These are phyloP conservation scores for Diaporthe capsici DNA, from an alignment of 2,329 filamentous ascomycete genomes.

Conservation along the genomic window DNA sequence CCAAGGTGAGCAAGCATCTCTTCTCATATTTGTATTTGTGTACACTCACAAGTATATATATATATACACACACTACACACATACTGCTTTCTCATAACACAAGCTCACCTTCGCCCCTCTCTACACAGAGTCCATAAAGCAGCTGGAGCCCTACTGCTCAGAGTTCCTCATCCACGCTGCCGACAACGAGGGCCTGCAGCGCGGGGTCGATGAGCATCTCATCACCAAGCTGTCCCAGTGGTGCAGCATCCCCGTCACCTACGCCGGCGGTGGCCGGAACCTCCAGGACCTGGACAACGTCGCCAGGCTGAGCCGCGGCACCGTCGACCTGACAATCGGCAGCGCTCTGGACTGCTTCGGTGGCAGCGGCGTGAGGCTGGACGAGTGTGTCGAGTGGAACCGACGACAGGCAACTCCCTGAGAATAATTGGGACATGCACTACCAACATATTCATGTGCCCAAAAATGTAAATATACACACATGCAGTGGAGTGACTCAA, in stretches of 20 bases:
- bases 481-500: background rate
- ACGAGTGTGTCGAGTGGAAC: constrained; percentile 94
- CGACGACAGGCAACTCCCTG: constrained; percentile 54
- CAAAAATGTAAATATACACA: background rate
- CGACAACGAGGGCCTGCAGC: constrained; percentile 94
- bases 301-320: constrained; percentile 81
- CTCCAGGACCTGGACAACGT: constrained; percentile 88
- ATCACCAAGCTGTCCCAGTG: constrained; percentile 83
- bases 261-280: constrained; percentile 91
- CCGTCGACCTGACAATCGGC: constrained; percentile 94
- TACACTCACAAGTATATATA: too few species aligned
- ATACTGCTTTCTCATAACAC: too few species aligned
- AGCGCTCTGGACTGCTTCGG: constrained; percentile 98
- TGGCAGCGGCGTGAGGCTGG: constrained; percentile 86
- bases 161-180: constrained; percentile 98
- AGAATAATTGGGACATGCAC: background rate
- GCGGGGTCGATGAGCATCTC: constrained; percentile 89
- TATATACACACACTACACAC: too few species aligned
- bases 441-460: background rate
- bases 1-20: constrained; percentile 69
- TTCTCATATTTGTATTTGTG: too few species aligned
- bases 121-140: constrained; percentile 78
- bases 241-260: constrained; percentile 94
- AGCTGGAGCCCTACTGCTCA: constrained; percentile 91
- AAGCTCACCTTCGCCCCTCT: too few species aligned